Conservation (phyloP, 23 red algal genomes). For the Gracilariopsis chorda region DNA sequence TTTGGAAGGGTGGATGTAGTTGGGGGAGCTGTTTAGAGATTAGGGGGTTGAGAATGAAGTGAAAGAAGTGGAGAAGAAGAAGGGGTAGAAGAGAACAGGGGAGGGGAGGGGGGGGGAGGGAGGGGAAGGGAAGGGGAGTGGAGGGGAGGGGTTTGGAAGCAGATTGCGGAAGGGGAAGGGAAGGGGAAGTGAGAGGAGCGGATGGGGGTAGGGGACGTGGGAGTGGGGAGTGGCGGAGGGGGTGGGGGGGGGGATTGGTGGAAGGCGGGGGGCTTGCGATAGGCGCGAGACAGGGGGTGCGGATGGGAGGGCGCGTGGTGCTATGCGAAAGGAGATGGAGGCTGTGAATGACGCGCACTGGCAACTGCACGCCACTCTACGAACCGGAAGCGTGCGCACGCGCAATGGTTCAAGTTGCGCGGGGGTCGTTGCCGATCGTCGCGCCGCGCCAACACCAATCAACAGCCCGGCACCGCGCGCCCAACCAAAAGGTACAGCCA, state of each 20-base stretch:
- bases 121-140: background rate
- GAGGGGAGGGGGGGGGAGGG: background rate
- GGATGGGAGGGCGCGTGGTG: background rate
- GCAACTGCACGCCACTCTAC: background rate
- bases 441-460: background rate
- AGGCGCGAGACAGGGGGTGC: background rate
- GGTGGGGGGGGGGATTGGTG: background rate
- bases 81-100: background rate
- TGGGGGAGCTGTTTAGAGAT: background rate
- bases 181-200: background rate
- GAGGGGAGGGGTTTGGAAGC: background rate
- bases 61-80: background rate
- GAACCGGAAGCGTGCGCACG: background rate
- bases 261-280: conserved; percentile 25
- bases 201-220: background rate
- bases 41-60: background rate
- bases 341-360: background rate
- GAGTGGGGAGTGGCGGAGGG: background rate
- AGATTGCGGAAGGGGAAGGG: background rate
- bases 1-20: background rate
- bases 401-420: background rate
- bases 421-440: background rate
- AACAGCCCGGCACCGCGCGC: no score
- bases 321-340: conserved; percentile 5
- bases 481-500: no score